Conservation (phyloP, 2,329 filamentous ascomycete genomes). For the Alternaria infectoria region DNA sequence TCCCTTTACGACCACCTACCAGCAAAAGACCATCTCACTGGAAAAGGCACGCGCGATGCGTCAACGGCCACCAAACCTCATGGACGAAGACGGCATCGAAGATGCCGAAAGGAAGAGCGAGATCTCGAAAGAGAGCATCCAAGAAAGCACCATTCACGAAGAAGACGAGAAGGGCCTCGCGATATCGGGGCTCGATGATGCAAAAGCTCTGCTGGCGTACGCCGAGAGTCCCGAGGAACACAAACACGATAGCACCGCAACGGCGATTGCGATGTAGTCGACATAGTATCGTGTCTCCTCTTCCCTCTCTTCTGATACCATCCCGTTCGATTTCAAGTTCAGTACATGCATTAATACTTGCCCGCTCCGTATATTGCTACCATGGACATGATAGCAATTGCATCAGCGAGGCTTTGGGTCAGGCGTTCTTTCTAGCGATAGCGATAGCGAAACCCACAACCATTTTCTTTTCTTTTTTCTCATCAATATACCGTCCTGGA, state of each 20-base stretch:
- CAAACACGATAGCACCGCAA: constrained; percentile 10
- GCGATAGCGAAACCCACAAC: neutral
- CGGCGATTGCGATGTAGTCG: constrained; percentile 7
- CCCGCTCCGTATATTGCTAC: neutral
- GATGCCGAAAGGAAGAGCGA: constrained; percentile 38
- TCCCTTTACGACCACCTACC: constrained; percentile 87
- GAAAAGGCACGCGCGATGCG: constrained; percentile 86
- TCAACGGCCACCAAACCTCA: constrained; percentile 86
- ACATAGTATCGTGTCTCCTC: neutral
- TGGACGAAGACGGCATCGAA: constrained; percentile 60
- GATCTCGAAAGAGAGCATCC: constrained; percentile 44
- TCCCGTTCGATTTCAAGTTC: neutral
- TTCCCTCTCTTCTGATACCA: neutral
- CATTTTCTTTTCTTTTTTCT: neutral
- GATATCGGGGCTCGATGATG: constrained; percentile 46
- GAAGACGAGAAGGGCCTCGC: constrained; percentile 49
- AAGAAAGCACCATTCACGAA: constrained; percentile 45
- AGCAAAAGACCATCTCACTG: constrained; percentile 94
- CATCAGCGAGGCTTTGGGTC: neutral
- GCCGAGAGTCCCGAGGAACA: constrained; percentile 29
- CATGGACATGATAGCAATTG: neutral
- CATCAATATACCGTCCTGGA: neutral
- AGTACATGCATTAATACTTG: constrained; percentile 5
- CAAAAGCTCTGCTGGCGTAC: constrained; percentile 43
- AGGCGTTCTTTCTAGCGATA: neutral